phyloP scores from a whole-genome alignment of 768 basidiomycete genomes.

The Termitomyces sp. region DNA sequence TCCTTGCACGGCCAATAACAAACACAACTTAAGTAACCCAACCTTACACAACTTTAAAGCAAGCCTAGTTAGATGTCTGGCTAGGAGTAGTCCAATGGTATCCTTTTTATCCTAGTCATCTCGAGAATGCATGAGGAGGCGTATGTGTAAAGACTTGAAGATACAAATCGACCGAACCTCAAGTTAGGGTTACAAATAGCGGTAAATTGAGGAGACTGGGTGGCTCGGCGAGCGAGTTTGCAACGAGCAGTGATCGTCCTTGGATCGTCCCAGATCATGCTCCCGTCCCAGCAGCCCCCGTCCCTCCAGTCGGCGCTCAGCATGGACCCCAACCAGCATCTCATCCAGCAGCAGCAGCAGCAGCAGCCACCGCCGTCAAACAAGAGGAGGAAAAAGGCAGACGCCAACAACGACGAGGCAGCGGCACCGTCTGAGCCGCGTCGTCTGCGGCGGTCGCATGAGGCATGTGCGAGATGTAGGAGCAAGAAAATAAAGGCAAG shows the following conservation, averaged over 20 bases:
- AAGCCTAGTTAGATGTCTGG: too few relatives aligned
- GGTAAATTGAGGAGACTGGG: slow-evolving; percentile 32
- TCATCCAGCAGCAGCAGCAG: slow-evolving; percentile 40
- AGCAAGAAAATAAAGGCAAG: slow-evolving; percentile 95
- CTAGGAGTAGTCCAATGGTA: too few relatives aligned
- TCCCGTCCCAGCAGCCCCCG: slow-evolving; percentile 35
- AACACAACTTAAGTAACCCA: too few relatives aligned
- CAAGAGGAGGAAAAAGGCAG: slow-evolving; percentile 59
- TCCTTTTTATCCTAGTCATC: too few relatives aligned
- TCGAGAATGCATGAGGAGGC: neutral
- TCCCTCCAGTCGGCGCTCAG: slow-evolving; percentile 61
- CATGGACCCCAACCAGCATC: slow-evolving; percentile 63
- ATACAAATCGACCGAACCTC: too few relatives aligned
- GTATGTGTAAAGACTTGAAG: too few relatives aligned
- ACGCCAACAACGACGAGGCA: slow-evolving; percentile 52
- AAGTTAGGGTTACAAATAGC: slow-evolving; percentile 29
- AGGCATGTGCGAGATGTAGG: slow-evolving; percentile 91
- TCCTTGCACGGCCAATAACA: too few relatives aligned
- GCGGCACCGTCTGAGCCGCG: slow-evolving; percentile 65
- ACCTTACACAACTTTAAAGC: too few relatives aligned
- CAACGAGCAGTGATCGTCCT: slow-evolving; percentile 15
- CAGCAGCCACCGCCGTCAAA: slow-evolving; percentile 26
- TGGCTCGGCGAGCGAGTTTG: slow-evolving; percentile 27
- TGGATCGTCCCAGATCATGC: slow-evolving; percentile 27
- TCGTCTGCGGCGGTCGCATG: slow-evolving; percentile 82